Percentiles rank a stretch among this genome's conserved stretches.
Conservation (phyloP, 1,139 yeast species). For the Hansenula lynferdii region DNA sequence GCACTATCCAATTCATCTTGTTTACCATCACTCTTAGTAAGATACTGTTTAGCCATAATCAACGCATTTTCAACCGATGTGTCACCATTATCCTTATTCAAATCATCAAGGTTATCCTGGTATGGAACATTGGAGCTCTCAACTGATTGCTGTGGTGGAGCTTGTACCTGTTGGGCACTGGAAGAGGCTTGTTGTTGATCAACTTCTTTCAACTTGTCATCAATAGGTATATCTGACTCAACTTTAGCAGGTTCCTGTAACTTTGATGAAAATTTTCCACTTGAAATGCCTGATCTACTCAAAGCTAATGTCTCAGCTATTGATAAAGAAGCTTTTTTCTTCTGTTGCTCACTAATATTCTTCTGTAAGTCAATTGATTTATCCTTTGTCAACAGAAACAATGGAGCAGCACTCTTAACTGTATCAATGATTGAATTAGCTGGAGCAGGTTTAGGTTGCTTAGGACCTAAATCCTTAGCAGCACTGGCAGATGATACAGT, state of each 20-base stretch:
- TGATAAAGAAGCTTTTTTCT: slow-evolving; percentile 31
- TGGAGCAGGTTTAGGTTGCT: slow-evolving; percentile 19
- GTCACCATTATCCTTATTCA: background rate
- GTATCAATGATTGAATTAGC: slow-evolving; percentile 17
- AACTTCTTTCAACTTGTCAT: background rate
- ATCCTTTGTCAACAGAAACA: slow-evolving; percentile 19
- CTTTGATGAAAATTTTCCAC: slow-evolving; percentile 22
- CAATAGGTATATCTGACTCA: background rate
- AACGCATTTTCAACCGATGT: slow-evolving; percentile 32
- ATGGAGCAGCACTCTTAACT: slow-evolving; percentile 16
- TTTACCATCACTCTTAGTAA: slow-evolving; percentile 15
- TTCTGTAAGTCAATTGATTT: slow-evolving; percentile 21
- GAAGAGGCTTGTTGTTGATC: background rate
- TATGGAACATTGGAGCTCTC: no score
- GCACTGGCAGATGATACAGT: slow-evolving; percentile 1
- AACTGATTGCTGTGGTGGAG: background rate
- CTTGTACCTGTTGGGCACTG: background rate
- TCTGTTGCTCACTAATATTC: slow-evolving; percentile 1
- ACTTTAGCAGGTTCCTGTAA: slow-evolving; percentile 11
- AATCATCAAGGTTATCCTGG: background rate
- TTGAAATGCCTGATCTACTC: slow-evolving; percentile 41
- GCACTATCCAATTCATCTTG: slow-evolving; percentile 17
- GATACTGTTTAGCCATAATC: slow-evolving; percentile 35
- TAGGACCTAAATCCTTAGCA: slow-evolving; percentile 5
- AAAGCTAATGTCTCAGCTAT: slow-evolving; percentile 64